phyloP scores from a whole-genome alignment of 192 early-diverging fungal genomes.

The Lunasporangiospora selenospora region DNA sequence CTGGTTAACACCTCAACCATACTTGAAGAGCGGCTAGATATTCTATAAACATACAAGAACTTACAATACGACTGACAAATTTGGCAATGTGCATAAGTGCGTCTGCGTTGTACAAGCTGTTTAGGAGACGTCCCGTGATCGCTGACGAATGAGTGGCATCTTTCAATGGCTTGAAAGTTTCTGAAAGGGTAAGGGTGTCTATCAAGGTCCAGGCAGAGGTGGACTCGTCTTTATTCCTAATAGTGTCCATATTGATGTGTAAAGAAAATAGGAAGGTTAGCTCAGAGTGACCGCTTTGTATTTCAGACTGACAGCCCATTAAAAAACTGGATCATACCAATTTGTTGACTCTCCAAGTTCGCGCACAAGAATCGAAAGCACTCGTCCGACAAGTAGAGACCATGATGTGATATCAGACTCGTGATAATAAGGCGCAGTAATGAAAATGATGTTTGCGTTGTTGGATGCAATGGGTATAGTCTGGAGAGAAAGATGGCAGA shows the following conservation, averaged over 20 bases:
- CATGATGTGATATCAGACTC: not conserved
- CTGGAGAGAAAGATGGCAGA: constrained; percentile 35
- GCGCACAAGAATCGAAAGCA: constrained; percentile 20
- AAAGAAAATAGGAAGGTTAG: no score
- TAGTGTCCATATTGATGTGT: no score
- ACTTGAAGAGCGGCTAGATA: not conserved
- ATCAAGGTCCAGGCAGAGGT: constrained; percentile 10
- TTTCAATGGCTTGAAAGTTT: constrained; percentile 5
- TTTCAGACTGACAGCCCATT: no score
- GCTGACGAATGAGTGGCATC: not conserved
- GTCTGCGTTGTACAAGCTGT: not conserved
- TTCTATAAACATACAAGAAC: not conserved
- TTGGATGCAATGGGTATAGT: constrained; percentile 14
- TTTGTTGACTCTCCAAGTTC: constrained; percentile 14
- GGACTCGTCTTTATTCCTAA: constrained; percentile 22
- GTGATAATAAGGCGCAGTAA: constrained; percentile 7
- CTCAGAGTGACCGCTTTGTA: no score
- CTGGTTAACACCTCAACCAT: constrained; percentile 7
- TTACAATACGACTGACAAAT: constrained; percentile 20
- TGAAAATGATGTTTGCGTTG: not conserved
- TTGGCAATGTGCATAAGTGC: constrained; percentile 1
- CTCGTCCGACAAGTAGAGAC: constrained; percentile 5
- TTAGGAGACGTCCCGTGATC: constrained; percentile 1
- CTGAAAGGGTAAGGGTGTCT: constrained; percentile 14
- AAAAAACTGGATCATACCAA: no score